Evolutionary conservation across 257 asterid genomes (phyloP), one percentile per base, ranked within the genome.

Genomic region (Scutellaria baicalensis): DNA sequence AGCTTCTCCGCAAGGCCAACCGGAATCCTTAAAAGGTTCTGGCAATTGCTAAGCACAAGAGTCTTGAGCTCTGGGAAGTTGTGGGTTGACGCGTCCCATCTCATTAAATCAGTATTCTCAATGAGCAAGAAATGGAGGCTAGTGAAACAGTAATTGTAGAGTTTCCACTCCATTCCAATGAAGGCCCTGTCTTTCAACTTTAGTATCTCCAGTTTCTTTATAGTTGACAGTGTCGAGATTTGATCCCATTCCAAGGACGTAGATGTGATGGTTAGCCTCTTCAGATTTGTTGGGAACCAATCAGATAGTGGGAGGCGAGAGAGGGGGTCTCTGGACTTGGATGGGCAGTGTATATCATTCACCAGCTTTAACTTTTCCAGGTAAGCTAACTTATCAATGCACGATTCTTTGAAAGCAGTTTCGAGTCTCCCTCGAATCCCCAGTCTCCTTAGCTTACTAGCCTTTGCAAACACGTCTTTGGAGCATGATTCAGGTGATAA

Each of bases 101-200:
- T 4, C 8, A 10, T 65, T 7, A 84, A 44, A 68, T 85, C 72
- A 4, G 78, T 18, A 4, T 50, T 40, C 5, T 47, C 66, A 39
- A 84, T 80, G 33, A 66, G 68, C 66, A 84, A 64, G 66, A 65
- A 42, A 6, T 59, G 64, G 13, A 85, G 90, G 18, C 9, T 8
- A 2, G 1, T 12, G 33, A 81, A 78, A 18, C 9, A 75, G 4
- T 23, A 45, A 5, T 61, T 66, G 1, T 8, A 8, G 1, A 64
- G 43, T 1, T 66, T 6, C 90, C 88, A 85, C 1, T 0, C 0
- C 1, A 17, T 4, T 18, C 90, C 90, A 8, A 6, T 4, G 16
- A 82, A 82, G 2, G 86, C 83, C 14, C 64, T 66, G 43, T 78
- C 75, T 62, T 80, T 82, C 79, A 84, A 20, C 66, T 80, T 84